These are phyloP conservation scores for Lophium mytilinum DNA, from an alignment of 495 filamentous ascomycete species.

Conservation along the genomic window DNA sequence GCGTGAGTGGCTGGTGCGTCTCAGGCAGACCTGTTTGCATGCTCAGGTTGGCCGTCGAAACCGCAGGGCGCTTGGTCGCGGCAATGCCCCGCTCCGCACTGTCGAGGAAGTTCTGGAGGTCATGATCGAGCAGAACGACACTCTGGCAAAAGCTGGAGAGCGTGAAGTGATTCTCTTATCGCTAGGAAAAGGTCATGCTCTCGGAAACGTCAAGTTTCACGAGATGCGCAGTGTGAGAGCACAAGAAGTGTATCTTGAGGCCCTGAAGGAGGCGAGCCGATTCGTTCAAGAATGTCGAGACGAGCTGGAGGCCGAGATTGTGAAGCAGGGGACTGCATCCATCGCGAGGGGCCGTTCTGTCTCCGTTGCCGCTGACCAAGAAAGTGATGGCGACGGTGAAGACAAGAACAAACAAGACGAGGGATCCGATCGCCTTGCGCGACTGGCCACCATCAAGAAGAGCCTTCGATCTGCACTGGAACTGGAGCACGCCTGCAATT, in stretches of 20 bases:
- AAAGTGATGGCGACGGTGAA: conserved; percentile 5
- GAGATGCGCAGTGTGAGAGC: conserved; percentile 44
- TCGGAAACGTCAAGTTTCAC: conserved; percentile 52
- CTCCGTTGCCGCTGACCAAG: neutral
- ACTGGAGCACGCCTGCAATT: conserved; percentile 70
- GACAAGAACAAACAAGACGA: conserved; percentile 38
- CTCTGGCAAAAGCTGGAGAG: conserved; percentile 55
- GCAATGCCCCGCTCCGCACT: conserved; percentile 60
- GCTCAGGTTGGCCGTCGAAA: conserved; percentile 65
- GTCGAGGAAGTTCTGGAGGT: conserved; percentile 74
- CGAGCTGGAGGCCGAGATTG: conserved; percentile 47
- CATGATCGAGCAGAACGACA: conserved; percentile 79
- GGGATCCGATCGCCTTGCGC: conserved; percentile 37
- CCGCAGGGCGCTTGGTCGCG: conserved; percentile 56
- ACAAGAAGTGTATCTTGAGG: conserved; percentile 56
- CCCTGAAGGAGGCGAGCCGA: conserved; percentile 43
- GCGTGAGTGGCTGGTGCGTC: conserved; percentile 57
- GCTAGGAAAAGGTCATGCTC: conserved; percentile 62
- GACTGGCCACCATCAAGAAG: conserved; percentile 51
- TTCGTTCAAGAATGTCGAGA: conserved; percentile 58
- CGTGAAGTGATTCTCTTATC: conserved; percentile 52
- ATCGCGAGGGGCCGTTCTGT: too few species aligned
- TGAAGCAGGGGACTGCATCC: conserved; percentile 12
- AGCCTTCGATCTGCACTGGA: conserved; percentile 65
- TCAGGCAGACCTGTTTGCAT: conserved; percentile 83